Percentiles rank a stretch among this genome's conserved stretches.
Conservation (phyloP, 306 rosid genomes). For the Mucuna pruriens region DNA sequence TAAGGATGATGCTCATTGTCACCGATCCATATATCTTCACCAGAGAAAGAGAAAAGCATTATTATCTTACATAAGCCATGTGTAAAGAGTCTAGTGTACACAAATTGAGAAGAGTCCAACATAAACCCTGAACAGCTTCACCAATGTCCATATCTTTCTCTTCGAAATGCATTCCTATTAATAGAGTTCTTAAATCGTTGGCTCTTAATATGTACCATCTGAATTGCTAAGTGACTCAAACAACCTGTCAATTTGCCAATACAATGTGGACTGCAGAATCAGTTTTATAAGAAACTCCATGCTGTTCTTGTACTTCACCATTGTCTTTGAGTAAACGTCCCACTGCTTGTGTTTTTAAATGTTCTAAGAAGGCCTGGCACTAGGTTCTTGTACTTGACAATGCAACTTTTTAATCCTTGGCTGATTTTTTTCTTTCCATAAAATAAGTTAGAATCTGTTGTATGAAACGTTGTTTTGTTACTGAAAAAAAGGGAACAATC, state of each 20-base stretch:
- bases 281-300: constrained; percentile 28
- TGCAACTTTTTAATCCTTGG: constrained; percentile 53
- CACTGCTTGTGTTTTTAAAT: constrained; percentile 38
- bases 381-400: constrained; percentile 52
- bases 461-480: too few species aligned
- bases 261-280: neutral
- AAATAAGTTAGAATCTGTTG: neutral
- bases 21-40: constrained; percentile 46
- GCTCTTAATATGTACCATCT: constrained; percentile 36
- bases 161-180: too few species aligned
- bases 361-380: constrained; percentile 51
- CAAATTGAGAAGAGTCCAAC: too few species aligned
- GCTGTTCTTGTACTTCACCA: too few species aligned
- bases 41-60: too few species aligned
- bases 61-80: too few species aligned
- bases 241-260: constrained; percentile 23
- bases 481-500: too few species aligned
- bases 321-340: constrained; percentile 44
- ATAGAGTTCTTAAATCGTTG: constrained; percentile 42
- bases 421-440: constrained; percentile 35
- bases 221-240: constrained; percentile 40
- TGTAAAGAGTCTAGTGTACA: too few species aligned
- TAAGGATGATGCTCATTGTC: constrained; percentile 68
- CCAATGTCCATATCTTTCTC: too few species aligned
- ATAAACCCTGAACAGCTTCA: too few species aligned